Base-by-base conservation (phyloP, 2,329 filamentous ascomycete species). In the Emergomyces africanus region DNA sequence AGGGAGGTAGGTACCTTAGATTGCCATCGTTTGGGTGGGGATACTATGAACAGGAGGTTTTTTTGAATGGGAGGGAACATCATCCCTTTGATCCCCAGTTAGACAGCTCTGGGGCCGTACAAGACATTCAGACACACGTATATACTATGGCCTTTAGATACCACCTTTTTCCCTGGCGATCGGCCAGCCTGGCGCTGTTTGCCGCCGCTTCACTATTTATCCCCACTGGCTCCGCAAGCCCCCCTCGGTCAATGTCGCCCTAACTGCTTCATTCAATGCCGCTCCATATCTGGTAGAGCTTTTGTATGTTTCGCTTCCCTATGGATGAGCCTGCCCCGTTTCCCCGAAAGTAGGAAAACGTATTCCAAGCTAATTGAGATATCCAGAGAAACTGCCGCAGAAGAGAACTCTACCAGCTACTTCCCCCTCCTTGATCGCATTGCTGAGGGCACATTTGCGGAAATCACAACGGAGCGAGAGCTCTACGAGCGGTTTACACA, bases 401-500 rank as follows among this genome's bases (percentile, higher is more conserved):
- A 88, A 68, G 94, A 99, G 71, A 96, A 96, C 72, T 77, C 84
- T 6, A 89, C 88, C 1, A 83, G 88, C 20, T 99, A 97, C 74
- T 96, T 94, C 67, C 89, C 91, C 8, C 79, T 99, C 35, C 88
- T 99, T 65, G 91, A 97, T 71, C 88, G 88, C 65, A 87, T 99
- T 67, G 89, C 92, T 54, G 82, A 88, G 60, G 92, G 91, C 55
- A 79, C 86, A 68, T 96, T 99, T 69, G 78, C 83, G 59, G 77
- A 83, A 54, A 78, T 83, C 15, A 77, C 77, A 14, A 90, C 89
- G 1, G 90, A 97, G 65, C 79, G 87, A 68, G 84, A 89, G 57
- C 78, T 96, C 2, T 97, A 96, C 72, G 79, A 84, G 39, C 80
- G 78, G 46, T 97, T 99, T 69, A 74, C 95, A 61, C 73, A 85